These are phyloP conservation scores for Mytilinidion resinicola DNA, from an alignment of 495 filamentous ascomycete species.

Conservation along the genomic window DNA sequence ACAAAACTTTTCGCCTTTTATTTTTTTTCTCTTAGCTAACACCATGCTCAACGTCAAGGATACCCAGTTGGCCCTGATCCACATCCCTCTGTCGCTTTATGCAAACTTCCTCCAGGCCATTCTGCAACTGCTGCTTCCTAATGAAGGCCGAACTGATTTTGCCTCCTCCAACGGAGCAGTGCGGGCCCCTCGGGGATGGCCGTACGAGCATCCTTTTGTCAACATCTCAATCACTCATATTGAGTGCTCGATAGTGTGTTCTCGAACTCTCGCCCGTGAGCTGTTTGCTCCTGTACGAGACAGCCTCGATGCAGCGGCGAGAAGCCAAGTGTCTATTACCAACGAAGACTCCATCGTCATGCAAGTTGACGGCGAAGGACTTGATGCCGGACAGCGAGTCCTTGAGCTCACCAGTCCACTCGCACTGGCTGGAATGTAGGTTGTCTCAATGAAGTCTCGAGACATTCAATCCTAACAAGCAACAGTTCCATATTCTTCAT, in stretches of 20 bases:
- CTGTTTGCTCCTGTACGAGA: constrained; percentile 64
- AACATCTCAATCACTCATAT: constrained; percentile 90
- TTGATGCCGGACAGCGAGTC: constrained; percentile 90
- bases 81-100: constrained; percentile 82
- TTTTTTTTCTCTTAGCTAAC: constrained; percentile 22
- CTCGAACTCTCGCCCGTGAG: constrained; percentile 58
- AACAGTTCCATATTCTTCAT: constrained; percentile 90
- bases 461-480: not conserved
- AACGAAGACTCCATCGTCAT: constrained; percentile 81
- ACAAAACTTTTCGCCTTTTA: constrained; percentile 16
- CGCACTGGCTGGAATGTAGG: constrained; percentile 82
- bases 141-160: constrained; percentile 37
- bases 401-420: constrained; percentile 86
- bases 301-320: constrained; percentile 39
- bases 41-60: constrained; percentile 54
- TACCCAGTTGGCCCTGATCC: constrained; percentile 77
- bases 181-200: constrained; percentile 27
- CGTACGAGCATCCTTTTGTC: constrained; percentile 67
- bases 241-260: constrained; percentile 90
- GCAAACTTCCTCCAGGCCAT: constrained; percentile 76
- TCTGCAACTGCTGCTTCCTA: constrained; percentile 72
- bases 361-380: constrained; percentile 76
- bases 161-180: constrained; percentile 31
- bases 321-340: constrained; percentile 61
- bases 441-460: constrained; percentile 5